Base-by-base conservation (phyloP, 139 green algal genomes). In the Coelastrella sp. region DNA sequence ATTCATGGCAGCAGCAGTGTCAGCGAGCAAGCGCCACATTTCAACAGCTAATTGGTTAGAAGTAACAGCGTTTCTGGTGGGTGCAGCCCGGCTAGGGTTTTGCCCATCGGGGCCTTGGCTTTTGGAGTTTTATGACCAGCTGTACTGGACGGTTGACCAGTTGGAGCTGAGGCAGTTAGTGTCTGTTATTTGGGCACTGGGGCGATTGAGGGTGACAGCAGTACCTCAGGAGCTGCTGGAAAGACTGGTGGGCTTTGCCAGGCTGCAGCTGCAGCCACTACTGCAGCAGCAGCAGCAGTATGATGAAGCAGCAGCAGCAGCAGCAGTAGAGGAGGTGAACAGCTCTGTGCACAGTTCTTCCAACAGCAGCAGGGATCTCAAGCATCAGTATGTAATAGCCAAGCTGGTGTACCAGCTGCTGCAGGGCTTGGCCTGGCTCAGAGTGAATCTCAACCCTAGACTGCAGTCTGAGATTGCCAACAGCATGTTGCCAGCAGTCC, bases 151-250 rank as follows among this genome's bases (percentile, higher is more conserved):
- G 9, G 35, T 24, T 15, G 78, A 83, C 24, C 78, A 83, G 49
- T 20, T 83, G 7, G 17, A 63, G 7, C 78, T 83, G 78, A 8
- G 35, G 78, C 78, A 83, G 17, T 20, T 83, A 24, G 10, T 27
- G 19, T 14, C 22, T 14, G 24, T 76, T 22, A 12, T 74, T 10
- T 83, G 78, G 78, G 35, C 78, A 6, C 81, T 87, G 15, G 81
- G 60, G 7, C 24, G 81, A 8, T 27, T 87, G 35, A 66, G 63
- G 24, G 49, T 87, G 6, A 49, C n/a, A 20, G 81, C 81, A 25
- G 81, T 87, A 63, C 82, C 82, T 15, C 82, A 76, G 35, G 82
- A 87, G 82, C 82, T 87, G 61, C 82, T 87, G 27, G 82, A 87
- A 12, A 14, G 82, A 22, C 25, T 87, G 82, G 24, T 87, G 25